phyloP scores from a whole-genome alignment of 768 basidiomycete genomes.

The Termitomyces bulborhizus region DNA sequence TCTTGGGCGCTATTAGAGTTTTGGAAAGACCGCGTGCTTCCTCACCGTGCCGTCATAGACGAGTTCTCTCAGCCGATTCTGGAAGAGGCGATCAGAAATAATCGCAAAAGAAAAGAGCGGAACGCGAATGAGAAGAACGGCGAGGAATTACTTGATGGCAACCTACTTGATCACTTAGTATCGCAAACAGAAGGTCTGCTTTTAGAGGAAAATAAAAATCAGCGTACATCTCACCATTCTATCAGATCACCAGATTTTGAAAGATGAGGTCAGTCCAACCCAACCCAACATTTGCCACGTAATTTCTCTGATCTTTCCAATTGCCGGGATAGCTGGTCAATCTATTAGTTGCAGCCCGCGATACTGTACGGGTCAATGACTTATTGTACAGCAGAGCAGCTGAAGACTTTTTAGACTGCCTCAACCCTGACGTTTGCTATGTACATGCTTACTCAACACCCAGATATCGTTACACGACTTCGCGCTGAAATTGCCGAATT shows the following conservation, averaged over 20 bases:
- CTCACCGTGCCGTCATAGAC: constrained; percentile 41
- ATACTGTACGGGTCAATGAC: constrained; percentile 24
- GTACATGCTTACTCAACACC: constrained; percentile 52
- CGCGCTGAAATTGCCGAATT: constrained; percentile 42
- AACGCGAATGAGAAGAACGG: constrained; percentile 4
- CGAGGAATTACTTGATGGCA: constrained; percentile 25
- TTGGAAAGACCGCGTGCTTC: constrained; percentile 38
- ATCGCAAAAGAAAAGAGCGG: constrained; percentile 15
- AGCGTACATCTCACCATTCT: neutral
- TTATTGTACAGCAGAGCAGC: neutral
- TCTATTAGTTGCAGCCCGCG: constrained; percentile 37
- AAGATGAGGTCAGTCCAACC: constrained; percentile 15
- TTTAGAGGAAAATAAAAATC: neutral
- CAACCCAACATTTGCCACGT: too few species aligned
- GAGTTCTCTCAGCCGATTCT: constrained; percentile 50
- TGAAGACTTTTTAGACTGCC: constrained; percentile 30
- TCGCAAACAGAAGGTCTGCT: constrained; percentile 44
- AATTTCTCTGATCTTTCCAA: neutral
- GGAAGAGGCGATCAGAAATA: constrained; percentile 36
- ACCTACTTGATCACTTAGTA: constrained; percentile 47
- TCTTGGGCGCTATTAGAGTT: constrained; percentile 52
- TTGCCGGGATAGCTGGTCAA: constrained; percentile 21
- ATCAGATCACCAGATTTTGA: constrained; percentile 15
- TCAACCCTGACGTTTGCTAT: constrained; percentile 44
- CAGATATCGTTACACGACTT: constrained; percentile 36